phyloP scores from a whole-genome alignment of 1,284 basidiomycete genomes.

The Porogramme epimiltina region DNA sequence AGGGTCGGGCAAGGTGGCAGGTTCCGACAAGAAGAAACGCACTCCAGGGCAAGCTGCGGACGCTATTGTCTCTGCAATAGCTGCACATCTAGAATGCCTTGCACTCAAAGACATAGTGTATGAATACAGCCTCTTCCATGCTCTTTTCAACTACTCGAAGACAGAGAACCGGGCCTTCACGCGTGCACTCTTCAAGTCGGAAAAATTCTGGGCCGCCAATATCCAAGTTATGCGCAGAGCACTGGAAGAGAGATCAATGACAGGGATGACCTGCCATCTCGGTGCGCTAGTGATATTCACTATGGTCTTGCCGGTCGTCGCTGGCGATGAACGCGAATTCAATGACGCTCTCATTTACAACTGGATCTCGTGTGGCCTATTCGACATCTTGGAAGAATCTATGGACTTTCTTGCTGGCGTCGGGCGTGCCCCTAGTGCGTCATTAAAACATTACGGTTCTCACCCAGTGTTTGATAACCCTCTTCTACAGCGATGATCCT shows the following conservation, averaged over 20 bases:
- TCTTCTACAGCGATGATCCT: slow-evolving; percentile 1
- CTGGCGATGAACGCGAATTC: background rate
- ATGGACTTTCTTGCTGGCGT: background rate
- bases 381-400: slow-evolving; percentile 6
- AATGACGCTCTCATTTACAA: slow-evolving; percentile 6
- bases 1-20: slow-evolving; percentile 3
- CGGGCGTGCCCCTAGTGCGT: slow-evolving; percentile 3
- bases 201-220: slow-evolving; percentile 4
- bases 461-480: background rate
- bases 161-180: slow-evolving; percentile 3
- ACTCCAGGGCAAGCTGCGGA: slow-evolving; percentile 7
- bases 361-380: slow-evolving; percentile 7
- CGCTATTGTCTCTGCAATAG: slow-evolving; percentile 1
- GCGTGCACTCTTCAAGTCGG: slow-evolving; percentile 8
- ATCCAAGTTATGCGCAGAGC: background rate
- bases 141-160: background rate
- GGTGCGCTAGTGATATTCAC: background rate
- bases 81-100: background rate
- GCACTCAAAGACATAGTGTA: background rate
- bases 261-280: background rate
- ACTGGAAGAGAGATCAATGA: background rate
- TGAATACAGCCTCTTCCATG: slow-evolving; percentile 5
- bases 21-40: background rate
- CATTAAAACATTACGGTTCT: too few species aligned
- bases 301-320: background rate